Conservation (phyloP, 169 alveolate genomes). For the Plasmodium ovale region DNA sequence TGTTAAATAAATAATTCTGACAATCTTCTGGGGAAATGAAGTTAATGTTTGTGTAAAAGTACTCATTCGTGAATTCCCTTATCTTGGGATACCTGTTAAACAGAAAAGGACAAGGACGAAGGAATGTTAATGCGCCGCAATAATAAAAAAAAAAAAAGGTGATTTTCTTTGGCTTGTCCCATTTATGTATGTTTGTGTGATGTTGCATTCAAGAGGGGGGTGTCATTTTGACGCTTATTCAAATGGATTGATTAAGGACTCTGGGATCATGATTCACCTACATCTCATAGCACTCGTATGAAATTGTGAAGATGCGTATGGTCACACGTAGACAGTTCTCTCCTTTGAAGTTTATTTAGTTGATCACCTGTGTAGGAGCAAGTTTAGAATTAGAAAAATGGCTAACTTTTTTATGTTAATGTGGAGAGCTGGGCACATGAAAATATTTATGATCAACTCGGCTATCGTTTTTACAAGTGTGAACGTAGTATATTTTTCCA, state of each 20-base stretch:
- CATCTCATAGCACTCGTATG: no score
- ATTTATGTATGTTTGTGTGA: no score
- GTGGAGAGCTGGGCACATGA: constrained; percentile 32
- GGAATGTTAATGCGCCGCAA: not conserved
- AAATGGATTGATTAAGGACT: no score
- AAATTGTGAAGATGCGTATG: no score
- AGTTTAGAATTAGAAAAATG: constrained; percentile 25
- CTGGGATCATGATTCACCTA: no score
- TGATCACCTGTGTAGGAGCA: constrained; percentile 54
- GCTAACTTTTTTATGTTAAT: constrained; percentile 45
- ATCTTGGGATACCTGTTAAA: constrained; percentile 64
- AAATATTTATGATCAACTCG: constrained; percentile 57
- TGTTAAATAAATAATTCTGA: constrained; percentile 43
- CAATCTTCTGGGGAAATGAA: constrained; percentile 51
- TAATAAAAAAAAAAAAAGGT: no score
- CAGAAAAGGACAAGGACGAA: not conserved
- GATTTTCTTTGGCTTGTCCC: no score
- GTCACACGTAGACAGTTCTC: no score
- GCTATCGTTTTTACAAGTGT: constrained; percentile 58
- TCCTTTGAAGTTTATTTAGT: no score
- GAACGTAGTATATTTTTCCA: constrained; percentile 29
- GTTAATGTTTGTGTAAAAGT: constrained; percentile 55
- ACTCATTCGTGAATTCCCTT: constrained; percentile 71
- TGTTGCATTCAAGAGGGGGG: no score
- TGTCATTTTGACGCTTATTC: no score